Base-by-base conservation (phyloP, 345 rosid species). In the Moringa oleifera region DNA sequence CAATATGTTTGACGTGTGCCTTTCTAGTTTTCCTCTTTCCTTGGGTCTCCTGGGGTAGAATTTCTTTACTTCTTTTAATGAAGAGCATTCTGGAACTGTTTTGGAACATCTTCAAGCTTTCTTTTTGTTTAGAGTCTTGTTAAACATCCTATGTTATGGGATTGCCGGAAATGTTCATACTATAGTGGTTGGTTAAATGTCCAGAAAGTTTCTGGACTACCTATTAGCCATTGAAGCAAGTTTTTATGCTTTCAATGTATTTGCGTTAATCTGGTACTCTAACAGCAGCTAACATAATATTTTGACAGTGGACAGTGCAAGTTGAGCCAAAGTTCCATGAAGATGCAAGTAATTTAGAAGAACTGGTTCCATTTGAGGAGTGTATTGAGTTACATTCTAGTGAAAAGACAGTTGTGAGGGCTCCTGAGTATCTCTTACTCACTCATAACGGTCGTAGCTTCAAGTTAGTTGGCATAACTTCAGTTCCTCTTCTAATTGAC, bases 291-390 rank as follows among this genome's bases (percentile, higher is more conserved):
- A 33, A 73, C 20, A 18, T 75, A n/a, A 18, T 55, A 37, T 70
- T 50, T 79, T 63, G 50, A 69, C 85, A 94, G 97, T 94, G 99
- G 99, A 81, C 95, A 0, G 86, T 90, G 63, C 89, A 82, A 80
- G 80, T 94, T 74, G 88, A 81, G 36, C 99, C 99, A 21, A 84
- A 84, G 78, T 91, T 94, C 83, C 97, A 89, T 75, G 97, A 94
- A 75, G 97, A 76, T 76, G 96, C 93, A 56, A 87, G 86, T 79
- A 85, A 90, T 63, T 68, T 91, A 60, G 89, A 94, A 68, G 99
- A 91, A 59, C 73, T 94, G 79, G 96, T 87, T 67, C 97, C 96
- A 45, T 91, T 91, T 65, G 97, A 89, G 84, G 96, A 95, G 73
- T 87, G 87, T 68, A 75, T 95, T 70, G 85, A 88, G 77, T 72